Percentiles rank a stretch among this genome's conserved stretches.
phyloP scores from a whole-genome alignment of 2,329 filamentous ascomycete genomes.

The Cercospora zeina region DNA sequence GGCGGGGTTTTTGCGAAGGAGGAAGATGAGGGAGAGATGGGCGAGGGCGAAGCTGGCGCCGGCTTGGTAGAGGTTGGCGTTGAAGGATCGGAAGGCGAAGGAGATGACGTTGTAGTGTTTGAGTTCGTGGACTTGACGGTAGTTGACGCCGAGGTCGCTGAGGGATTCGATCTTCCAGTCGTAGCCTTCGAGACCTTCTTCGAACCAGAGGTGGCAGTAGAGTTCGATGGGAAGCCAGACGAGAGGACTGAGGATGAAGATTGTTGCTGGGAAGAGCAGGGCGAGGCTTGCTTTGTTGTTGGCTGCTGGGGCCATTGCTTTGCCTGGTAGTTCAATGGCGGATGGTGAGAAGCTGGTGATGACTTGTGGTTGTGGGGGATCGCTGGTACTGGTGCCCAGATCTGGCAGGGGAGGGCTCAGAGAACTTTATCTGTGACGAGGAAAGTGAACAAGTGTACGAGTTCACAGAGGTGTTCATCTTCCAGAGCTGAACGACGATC shows the following conservation, averaged over 20 bases:
- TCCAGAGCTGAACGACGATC: not conserved
- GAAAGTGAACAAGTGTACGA: conserved; percentile 7
- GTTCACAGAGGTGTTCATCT: not conserved
- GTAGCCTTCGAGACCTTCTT: conserved; percentile 20
- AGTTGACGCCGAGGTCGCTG: conserved; percentile 28
- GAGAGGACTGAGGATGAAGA: conserved; percentile 18
- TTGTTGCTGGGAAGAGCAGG: conserved; percentile 19
- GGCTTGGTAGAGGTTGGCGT: conserved; percentile 24
- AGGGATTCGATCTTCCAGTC: conserved; percentile 26
- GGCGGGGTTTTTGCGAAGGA: conserved; percentile 9
- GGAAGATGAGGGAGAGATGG: conserved; percentile 20
- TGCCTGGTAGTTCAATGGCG: not conserved
- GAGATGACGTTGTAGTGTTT: conserved; percentile 30
- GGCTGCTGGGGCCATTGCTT: not conserved
- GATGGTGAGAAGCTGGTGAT: not conserved
- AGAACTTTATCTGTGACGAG: not conserved
- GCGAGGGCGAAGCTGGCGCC: conserved; percentile 23
- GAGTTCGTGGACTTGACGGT: conserved; percentile 31
- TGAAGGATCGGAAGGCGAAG: conserved; percentile 12
- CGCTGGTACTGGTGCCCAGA: not conserved
- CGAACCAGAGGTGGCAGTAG: conserved; percentile 20
- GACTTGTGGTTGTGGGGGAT: not conserved
- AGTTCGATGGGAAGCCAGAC: conserved; percentile 22
- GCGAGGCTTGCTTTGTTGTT: not conserved
- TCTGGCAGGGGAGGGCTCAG: not conserved